Conservation (phyloP, 331 rosid species). For the Acacia concinna region DNA sequence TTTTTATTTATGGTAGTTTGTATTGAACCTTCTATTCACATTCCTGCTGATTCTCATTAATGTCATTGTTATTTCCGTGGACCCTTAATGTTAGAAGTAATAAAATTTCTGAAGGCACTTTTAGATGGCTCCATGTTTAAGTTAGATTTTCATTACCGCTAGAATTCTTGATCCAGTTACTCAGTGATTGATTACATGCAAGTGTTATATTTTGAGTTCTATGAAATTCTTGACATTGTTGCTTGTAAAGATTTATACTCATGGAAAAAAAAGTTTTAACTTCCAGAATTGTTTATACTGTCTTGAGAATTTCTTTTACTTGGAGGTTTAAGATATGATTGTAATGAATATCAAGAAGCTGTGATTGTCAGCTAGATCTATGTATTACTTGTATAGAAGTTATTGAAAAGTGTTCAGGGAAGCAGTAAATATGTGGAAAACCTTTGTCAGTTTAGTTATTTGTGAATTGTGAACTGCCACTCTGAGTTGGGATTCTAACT, state of each 20-base stretch:
- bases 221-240: slow-evolving; percentile 1
- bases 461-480: slow-evolving; percentile 8
- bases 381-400: neutral
- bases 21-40: neutral
- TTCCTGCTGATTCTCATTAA: neutral
- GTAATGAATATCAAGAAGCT: neutral
- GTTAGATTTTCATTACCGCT: neutral
- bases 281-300: neutral
- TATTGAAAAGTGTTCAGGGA: neutral
- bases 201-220: neutral
- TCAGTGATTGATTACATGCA: neutral
- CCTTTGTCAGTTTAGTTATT: neutral
- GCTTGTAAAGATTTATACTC: neutral
- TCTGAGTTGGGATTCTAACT: neutral
- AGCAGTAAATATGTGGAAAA: slow-evolving; percentile 12
- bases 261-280: neutral
- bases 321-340: slow-evolving; percentile 1
- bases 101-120: neutral
- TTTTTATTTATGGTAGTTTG: neutral
- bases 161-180: slow-evolving; percentile 9
- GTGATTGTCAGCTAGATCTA: slow-evolving; percentile 13
- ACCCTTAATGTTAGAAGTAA: neutral
- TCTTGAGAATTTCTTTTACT: neutral
- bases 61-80: neutral
- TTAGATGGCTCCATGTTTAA: neutral